Evolutionary conservation across 345 rosid genomes (phyloP).

Genomic region (Citropsis articulata): DNA sequence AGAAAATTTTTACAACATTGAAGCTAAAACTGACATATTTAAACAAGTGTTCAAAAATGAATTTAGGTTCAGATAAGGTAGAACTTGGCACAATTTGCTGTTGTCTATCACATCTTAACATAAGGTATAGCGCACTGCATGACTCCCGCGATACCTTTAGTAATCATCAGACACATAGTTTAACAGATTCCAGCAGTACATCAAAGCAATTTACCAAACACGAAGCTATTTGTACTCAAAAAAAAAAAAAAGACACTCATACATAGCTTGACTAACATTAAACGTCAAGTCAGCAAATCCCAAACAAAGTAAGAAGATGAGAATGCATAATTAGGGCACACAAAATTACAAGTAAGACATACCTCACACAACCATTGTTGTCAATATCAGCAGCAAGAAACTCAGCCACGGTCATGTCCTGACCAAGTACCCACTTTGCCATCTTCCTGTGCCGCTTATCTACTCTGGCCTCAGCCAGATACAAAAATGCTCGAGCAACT

Average conservation of each 20-base stretch:
- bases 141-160: background rate
- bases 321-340: background rate
- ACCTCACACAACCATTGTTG: conserved; percentile 84
- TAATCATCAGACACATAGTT: background rate
- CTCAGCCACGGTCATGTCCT: conserved; percentile 76
- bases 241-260: background rate
- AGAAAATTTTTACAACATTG: background rate
- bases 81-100: background rate
- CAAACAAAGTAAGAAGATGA: background rate
- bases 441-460: conserved; percentile 79
- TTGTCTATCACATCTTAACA: background rate
- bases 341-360: conserved; percentile 5
- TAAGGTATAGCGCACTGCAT: background rate
- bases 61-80: background rate
- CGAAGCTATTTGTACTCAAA: background rate
- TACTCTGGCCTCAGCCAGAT: conserved; percentile 84
- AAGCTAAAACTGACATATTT: background rate
- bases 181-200: background rate
- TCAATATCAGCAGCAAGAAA: conserved; percentile 90
- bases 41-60: background rate
- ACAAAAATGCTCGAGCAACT: conserved; percentile 74
- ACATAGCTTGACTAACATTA: background rate
- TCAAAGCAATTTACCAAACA: background rate
- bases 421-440: conserved; percentile 79
- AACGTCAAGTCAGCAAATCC: background rate